Evolutionary conservation across 768 basidiomycete genomes (phyloP).

Genomic region (Imleria badia): DNA sequence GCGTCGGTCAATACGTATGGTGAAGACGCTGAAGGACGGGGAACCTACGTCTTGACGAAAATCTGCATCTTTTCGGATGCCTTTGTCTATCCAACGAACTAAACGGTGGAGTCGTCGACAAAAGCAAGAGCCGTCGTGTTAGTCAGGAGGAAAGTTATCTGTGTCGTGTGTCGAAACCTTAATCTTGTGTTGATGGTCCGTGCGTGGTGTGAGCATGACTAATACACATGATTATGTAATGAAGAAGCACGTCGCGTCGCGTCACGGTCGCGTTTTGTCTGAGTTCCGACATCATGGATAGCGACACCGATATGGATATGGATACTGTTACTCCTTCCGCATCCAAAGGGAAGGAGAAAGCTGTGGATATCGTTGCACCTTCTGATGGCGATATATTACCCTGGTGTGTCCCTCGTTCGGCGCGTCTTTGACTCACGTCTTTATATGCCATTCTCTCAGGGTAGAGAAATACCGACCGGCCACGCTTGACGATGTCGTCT

Average conservation of each 20-base stretch:
- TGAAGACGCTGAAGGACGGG: not conserved
- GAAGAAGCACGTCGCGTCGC: constrained; percentile 22
- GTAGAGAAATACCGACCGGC: constrained; percentile 97
- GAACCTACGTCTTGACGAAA: constrained; percentile 91
- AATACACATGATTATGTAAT: constrained; percentile 5
- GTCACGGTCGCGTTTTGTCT: constrained; percentile 1
- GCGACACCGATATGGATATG: constrained; percentile 53
- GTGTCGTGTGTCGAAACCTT: constrained; percentile 24
- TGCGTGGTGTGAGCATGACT: constrained; percentile 35
- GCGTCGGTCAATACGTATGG: constrained; percentile 3
- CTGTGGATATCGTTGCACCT: constrained; percentile 39
- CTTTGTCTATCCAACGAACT: constrained; percentile 86
- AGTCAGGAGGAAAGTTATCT: constrained; percentile 20
- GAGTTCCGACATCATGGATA: constrained; percentile 43
- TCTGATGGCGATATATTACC: constrained; percentile 71
- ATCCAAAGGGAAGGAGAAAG: constrained; percentile 74
- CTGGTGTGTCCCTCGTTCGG: constrained; percentile 54
- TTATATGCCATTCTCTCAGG: constrained; percentile 45
- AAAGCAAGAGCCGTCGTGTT: constrained; percentile 60
- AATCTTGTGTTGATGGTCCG: constrained; percentile 43
- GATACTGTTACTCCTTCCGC: constrained; percentile 33
- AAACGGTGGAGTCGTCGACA: constrained; percentile 93
- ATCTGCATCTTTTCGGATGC: constrained; percentile 90
- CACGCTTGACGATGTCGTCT: constrained; percentile 90
- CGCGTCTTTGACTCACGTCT: not conserved